Percentiles rank a stretch among this genome's conserved stretches.
Evolutionary conservation across 176 grass and related monocot genomes (phyloP).

Genomic region (Musa schizocarpa): DNA sequence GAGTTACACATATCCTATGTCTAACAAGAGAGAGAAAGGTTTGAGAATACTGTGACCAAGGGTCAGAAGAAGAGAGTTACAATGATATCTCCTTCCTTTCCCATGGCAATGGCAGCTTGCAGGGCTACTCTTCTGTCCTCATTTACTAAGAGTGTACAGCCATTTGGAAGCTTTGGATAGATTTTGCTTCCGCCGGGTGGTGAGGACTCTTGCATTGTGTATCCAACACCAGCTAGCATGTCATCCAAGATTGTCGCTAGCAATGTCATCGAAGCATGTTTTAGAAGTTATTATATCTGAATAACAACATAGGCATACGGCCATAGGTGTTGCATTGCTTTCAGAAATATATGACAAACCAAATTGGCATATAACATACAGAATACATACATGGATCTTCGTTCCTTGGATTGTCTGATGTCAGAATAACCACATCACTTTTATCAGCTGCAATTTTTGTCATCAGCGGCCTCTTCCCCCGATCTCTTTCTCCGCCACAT

Average conservation of each 20-base stretch:
- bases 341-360: no score
- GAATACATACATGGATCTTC: slow-evolving; percentile 35
- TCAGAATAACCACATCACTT: slow-evolving; percentile 96
- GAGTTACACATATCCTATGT: no score
- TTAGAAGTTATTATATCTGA: no score
- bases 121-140: slow-evolving; percentile 80
- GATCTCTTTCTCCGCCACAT: slow-evolving; percentile 78
- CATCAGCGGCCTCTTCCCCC: slow-evolving; percentile 80
- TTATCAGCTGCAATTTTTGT: slow-evolving; percentile 74
- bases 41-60: no score
- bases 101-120: slow-evolving; percentile 79
- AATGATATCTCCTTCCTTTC: slow-evolving; percentile 84
- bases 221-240: slow-evolving; percentile 54
- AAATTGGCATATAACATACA: no score
- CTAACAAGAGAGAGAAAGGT: no score
- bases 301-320: no score
- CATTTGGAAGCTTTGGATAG: slow-evolving; percentile 78
- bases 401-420: slow-evolving; percentile 77
- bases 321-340: no score
- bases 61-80: slow-evolving; percentile 22
- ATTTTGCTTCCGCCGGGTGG: not conserved
- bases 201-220: slow-evolving; percentile 85
- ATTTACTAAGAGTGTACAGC: slow-evolving; percentile 69
- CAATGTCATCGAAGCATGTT: slow-evolving; percentile 61
- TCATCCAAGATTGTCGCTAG: no score